Evolutionary conservation across 1,139 yeast species (phyloP), one percentile per base, ranked within the genome.

Genomic region (Eremothecium sinecaudum): DNA sequence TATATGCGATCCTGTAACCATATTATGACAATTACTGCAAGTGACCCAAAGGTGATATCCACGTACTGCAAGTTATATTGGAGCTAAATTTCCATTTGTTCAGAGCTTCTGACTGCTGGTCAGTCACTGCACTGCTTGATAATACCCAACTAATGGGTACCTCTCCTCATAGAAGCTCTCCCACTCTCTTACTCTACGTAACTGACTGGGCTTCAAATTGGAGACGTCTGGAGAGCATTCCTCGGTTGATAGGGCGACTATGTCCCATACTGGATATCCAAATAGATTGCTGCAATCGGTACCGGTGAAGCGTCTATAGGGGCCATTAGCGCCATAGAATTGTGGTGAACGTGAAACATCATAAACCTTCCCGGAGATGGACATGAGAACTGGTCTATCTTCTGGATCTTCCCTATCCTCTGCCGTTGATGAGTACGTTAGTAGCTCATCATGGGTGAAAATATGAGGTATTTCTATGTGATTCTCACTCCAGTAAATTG

Each of bases 271-370:
- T 2, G 44, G 36, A 33, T 37, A 42, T 14, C 43, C 36, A 33
- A 47, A 44, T 9, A 40, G 23, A 13, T 40, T 46, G 5, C 49
- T 42, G 32, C 52, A 47, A 31, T 47, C 52, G 5, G 38, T 37
- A 9, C 51, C 52, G 5, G 48, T 41, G 31, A 46, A 46, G 24
- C 41, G 43, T 24, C 31, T 34, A 25, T 47, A 47, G 4, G 51
- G 39, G 5, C 52, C 52, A 41, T 46, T 40, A 20, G 40, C 38
- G 8, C 52, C 52, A 24, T 47, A 47, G 31, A 46, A 39, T 7
- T 37, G 25, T 4, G 43, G 32, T 5, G 48, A 40, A n/a, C 39
- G 29, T n/a, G 50, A 38, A 9, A 47, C 52, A 35, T 47, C 52
- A 32, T 44, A 47, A 9, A 47, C 48, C 18, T 40, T 40, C 7